phyloP scores from a whole-genome alignment of 139 green algal genomes.

The Picochlorum sp. region DNA sequence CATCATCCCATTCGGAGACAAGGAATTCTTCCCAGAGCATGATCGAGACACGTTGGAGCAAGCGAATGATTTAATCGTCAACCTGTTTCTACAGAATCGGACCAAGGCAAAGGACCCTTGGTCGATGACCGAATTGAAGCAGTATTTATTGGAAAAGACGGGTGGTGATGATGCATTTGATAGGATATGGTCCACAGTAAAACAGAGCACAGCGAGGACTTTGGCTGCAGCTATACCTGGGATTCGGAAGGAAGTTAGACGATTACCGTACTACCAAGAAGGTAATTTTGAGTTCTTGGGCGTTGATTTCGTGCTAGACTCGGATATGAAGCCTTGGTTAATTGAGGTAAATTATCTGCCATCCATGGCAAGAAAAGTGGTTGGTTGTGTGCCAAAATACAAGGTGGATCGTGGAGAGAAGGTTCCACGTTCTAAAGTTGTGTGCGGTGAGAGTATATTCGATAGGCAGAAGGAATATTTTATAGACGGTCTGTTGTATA shows the following conservation, averaged over 20 bases:
- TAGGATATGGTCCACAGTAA: slow-evolving; percentile 25
- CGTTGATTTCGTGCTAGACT: slow-evolving; percentile 63
- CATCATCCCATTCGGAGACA: slow-evolving; percentile 45
- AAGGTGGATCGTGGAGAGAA: background rate
- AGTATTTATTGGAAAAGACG: slow-evolving; percentile 20
- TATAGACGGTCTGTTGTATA: slow-evolving; percentile 34
- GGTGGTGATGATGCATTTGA: slow-evolving; percentile 10
- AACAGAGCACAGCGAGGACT: slow-evolving; percentile 13
- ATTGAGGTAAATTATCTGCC: slow-evolving; percentile 65
- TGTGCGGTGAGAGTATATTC: slow-evolving; percentile 25
- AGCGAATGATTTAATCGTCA: slow-evolving; percentile 40
- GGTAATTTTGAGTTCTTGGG: slow-evolving; percentile 52
- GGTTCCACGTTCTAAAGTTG: background rate
- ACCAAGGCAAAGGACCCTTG: slow-evolving; percentile 34
- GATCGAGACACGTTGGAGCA: background rate
- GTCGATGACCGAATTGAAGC: slow-evolving; percentile 38
- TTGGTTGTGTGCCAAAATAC: slow-evolving; percentile 6
- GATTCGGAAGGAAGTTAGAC: slow-evolving; percentile 8
- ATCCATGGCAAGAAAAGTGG: slow-evolving; percentile 46
- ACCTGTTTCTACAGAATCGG: slow-evolving; percentile 55
- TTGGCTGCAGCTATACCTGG: slow-evolving; percentile 28
- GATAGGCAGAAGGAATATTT: slow-evolving; percentile 59
- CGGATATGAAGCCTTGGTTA: slow-evolving; percentile 42
- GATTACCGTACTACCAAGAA: background rate
- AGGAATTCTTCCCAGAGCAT: background rate